Conservation (phyloP, 306 rosid genomes). For the Luffa acutangula region DNA sequence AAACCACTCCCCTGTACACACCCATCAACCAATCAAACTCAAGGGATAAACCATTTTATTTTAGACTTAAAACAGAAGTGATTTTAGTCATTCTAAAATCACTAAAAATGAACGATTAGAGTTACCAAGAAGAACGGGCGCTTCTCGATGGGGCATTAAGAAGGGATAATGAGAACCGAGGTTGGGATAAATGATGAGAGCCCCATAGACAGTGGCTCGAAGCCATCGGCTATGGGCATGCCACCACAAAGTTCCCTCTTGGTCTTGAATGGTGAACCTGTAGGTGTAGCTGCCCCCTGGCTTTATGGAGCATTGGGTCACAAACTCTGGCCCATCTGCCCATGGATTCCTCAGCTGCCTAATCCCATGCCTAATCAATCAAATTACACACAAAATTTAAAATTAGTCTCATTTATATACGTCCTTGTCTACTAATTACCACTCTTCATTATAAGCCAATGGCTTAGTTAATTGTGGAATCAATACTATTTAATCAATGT, state of each 20-base stretch:
- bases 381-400: neutral
- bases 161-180: constrained; percentile 69
- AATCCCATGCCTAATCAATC: constrained; percentile 64
- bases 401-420: too few relatives aligned
- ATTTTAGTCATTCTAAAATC: too few relatives aligned
- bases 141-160: constrained; percentile 55
- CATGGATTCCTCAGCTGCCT: constrained; percentile 81
- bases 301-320: constrained; percentile 84
- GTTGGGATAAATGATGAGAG: constrained; percentile 63
- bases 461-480: neutral
- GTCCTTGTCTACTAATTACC: too few relatives aligned
- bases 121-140: constrained; percentile 55
- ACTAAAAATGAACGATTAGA: too few relatives aligned
- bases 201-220: constrained; percentile 90
- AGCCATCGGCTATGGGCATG: constrained; percentile 87
- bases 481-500: neutral
- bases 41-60: neutral
- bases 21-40: too few relatives aligned
- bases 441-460: too few relatives aligned
- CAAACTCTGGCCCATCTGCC: constrained; percentile 89
- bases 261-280: constrained; percentile 63
- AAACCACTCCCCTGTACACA: constrained; percentile 73
- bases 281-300: constrained; percentile 89
- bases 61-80: too few relatives aligned
- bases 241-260: constrained; percentile 96